Base-by-base conservation (phyloP, 2,329 filamentous ascomycete genomes). In the Diaporthe nobilis region DNA sequence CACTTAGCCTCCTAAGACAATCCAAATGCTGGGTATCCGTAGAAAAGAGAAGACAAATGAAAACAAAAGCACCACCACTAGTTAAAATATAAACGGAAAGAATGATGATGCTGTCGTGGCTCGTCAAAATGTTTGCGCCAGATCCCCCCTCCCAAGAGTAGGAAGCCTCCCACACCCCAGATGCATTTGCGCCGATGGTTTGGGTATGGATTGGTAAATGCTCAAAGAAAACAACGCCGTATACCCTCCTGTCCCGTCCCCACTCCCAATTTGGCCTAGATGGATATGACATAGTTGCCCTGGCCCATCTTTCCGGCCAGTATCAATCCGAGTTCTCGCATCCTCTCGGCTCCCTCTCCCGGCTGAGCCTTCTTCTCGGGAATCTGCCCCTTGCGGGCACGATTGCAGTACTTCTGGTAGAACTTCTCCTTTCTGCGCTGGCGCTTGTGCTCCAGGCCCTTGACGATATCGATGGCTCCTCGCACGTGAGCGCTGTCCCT, bases 381-480 rank as follows among this genome's bases (percentile, higher is more conserved):
- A 31, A 90, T 87, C 79, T 91, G 89, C 17, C 90, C 90, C 81
- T 95, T 95, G 78, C 92, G 92, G 75, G 93, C 93, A 80, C 95
- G 94, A 82, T 95, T 93, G 86, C 94, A 97, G 82, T 96, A 94
- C 83, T 98, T 97, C 81, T 96, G 93, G 82, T 94, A 93, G 81
- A 95, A 94, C 85, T 98, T 98, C 85, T 98, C 96, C 86, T 94
- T 95, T 80, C 97, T 94, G 78, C 97, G 93, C 86, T 97, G 94
- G 37, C 96, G 93, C 87, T 98, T 98, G 85, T 94, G 93, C 86
- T 99, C 97, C 1, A 99, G 90, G 12, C 97, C 97, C 84, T 98
- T 98, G 85, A 98, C 94, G 77, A 98, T 99, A 84, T 98, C 97
- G 79, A 99, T 97, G 49, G 97, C 96, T n/a, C 95, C 95, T 77